Evolutionary conservation across 306 rosid genomes (phyloP), one percentile per base, ranked within the genome.

Genomic region (Quercus engelmannii): DNA sequence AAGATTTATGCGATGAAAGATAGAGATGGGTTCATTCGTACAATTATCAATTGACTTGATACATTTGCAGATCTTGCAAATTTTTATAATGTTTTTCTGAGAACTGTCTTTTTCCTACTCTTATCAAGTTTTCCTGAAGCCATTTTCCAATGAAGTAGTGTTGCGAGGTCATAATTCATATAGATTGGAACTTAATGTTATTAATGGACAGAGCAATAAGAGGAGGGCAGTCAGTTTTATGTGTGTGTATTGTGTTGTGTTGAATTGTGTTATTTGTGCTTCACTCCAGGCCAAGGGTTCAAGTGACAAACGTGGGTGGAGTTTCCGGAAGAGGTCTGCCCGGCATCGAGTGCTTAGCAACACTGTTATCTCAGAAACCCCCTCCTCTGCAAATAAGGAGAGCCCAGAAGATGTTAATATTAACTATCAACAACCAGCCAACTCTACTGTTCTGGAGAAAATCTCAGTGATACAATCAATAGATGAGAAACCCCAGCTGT

Each of bases 331-430:
- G 87, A 91, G 86, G 78, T 90, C 99, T 82, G 87, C 90, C 8
- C 86, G 88, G 80, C 97, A 93, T 77, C 92, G 97, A 23, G 97
- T 96, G 83, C 94, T 96, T 49, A 96, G 97, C 91, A 91, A 91
- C 87, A 88, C 92, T 49, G 99, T 83, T 74, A 86, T 79, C 49
- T 62, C 89, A 21, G 98, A 93, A 82, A 72, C 85, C 52, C 79
- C 92, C 15, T 55, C 89, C 70, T 75, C 87, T 74, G 89, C 80
- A 56, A 88, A 84, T 63, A 91, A 93, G 85, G 96, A 96, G 80
- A 87, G 56, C 68, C 75, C 90, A 20, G 97, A 91, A 82, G 87
- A 89, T 76, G 75, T 84, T 10, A 76, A 74, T 69, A 26, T 76
- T 75, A 84, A 81, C 81, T 84, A 85, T 68, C 89, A 86, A 80